Base-by-base conservation (phyloP, 2,329 filamentous ascomycete species). In the Diaporthe citri region DNA sequence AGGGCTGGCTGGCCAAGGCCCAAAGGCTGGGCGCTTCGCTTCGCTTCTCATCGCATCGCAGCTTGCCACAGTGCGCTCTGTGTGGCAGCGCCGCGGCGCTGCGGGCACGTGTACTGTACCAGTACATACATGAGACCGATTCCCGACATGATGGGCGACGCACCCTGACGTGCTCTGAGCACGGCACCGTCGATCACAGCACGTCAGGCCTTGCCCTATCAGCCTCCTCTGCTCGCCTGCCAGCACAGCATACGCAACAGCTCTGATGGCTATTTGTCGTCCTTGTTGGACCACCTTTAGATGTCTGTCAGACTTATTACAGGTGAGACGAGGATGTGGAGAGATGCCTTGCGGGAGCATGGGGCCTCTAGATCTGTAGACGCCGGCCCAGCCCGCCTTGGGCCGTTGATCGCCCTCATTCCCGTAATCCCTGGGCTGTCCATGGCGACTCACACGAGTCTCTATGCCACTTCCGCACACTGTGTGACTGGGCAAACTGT, bases 141-240 rank as follows among this genome's bases (percentile, higher is more conserved):
- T 67, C 64, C 64, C 64, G 64, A 69, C 64, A 69, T 69, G 64
- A 67, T 67, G 64, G 64, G 64, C 46, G 62, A 52, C 48, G 48
- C 64, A 69, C 46, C 64, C 64, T 69, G 64, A 67, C 64, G 64
- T 67, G 46, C 46, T 67, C 64, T 41, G 64, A 55, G 64, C 64
- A 69, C 64, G 48, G 64, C 64, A 69, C 64, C 48, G 64, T 69
- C 64, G 64, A 69, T 69, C 64, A 55, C 48, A 55, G 64, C 64
- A 69, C 48, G 64, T 55, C 48, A 39, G 34, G 17, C n/a, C 64
- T 41, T 52, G 64, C 64, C 64, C 64, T 67, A 52, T 52, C 64
- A 52, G 64, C 46, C 46, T 67, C 31, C 36, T 10, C 46, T 52
- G 46, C 62, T 31, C 31, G 62, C 36, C 48, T 28, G 64, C 64